Base-by-base conservation (phyloP, 495 filamentous ascomycete species). In the Wilcoxina mikolae region DNA sequence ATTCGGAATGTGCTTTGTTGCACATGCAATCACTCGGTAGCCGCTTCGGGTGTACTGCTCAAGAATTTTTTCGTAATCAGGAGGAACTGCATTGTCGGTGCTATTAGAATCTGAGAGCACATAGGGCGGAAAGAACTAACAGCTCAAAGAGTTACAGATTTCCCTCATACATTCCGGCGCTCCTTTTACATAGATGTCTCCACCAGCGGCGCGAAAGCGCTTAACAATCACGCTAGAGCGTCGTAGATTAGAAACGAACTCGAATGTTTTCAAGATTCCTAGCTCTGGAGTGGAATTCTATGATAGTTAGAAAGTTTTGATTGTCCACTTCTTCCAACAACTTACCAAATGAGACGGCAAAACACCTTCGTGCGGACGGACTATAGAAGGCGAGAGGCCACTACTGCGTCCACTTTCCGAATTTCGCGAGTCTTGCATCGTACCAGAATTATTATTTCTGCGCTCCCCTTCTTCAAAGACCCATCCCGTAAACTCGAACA, bases 401-500 rank as follows among this genome's bases (percentile, higher is more conserved):
- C 48, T 57, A 12, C 25, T 53, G 29, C 10, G 28, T n/a, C 17
- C 39, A 18, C 25, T 11, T 17, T 38, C 46, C 18, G 23, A 9
- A 38, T 4, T 35, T 10, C 31, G 4, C 4, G 27, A 10, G 12
- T 52, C 45, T 5, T n/a, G 42, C 5, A 24, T n/a, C 5, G 7
- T 50, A 23, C 31, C 31, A 15, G 4, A 10, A 3, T 52, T 5
- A 9, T 5, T 71, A 26, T 72, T 65, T 24, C 73, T 72, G 58
- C 82, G 76, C 31, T 76, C 81, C 2, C 87, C 85, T 70, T 99
- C 91, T 65, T 94, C 81, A 59, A 82, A 99, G 1, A 79, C 77
- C 93, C 93, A 99, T 4, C 78, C 77, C 0, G 93, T 99, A 61
- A 95, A 99, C 61, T 94, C 81, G 65, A 99, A 99, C 93, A 99